A percentile compares a stretch with the other conserved stretches of the same genome.
These are phyloP conservation scores for Pichia sp. DNA, from an alignment of 1,139 yeast genomes.

Conservation along the genomic window DNA sequence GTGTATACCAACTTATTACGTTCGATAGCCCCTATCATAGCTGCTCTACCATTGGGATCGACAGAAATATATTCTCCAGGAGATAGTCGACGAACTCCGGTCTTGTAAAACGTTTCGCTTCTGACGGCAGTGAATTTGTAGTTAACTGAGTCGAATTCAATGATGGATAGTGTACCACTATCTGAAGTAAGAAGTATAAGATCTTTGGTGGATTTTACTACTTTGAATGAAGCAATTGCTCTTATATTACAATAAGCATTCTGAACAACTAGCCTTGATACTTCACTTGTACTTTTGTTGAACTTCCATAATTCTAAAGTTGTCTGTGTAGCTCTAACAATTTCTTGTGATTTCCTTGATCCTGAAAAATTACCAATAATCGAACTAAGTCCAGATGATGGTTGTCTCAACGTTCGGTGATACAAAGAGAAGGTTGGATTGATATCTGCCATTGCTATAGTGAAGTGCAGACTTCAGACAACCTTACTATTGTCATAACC, in stretches of 20 bases:
- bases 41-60: conserved; percentile 71
- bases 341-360: conserved; percentile 51
- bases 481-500: not conserved
- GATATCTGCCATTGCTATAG: conserved; percentile 17
- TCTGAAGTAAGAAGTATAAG: conserved; percentile 70
- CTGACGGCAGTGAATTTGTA: conserved; percentile 45
- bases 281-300: conserved; percentile 53
- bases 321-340: conserved; percentile 56
- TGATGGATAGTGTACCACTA: conserved; percentile 65
- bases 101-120: conserved; percentile 68
- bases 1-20: conserved; percentile 65
- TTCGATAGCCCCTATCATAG: conserved; percentile 69
- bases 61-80: conserved; percentile 76
- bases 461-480: not conserved
- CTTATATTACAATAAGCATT: conserved; percentile 61
- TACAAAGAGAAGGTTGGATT: conserved; percentile 53
- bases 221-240: conserved; percentile 45
- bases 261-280: conserved; percentile 41
- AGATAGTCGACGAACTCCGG: conserved; percentile 68
- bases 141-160: conserved; percentile 42
- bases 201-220: conserved; percentile 53
- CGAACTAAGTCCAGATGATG: conserved; percentile 50
- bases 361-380: conserved; percentile 69
- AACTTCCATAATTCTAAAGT: conserved; percentile 49
- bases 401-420: conserved; percentile 59